Percentiles rank a stretch among this genome's conserved stretches.
Conservation (phyloP, 768 basidiomycete genomes). For the Candolleomyces eurysporus region DNA sequence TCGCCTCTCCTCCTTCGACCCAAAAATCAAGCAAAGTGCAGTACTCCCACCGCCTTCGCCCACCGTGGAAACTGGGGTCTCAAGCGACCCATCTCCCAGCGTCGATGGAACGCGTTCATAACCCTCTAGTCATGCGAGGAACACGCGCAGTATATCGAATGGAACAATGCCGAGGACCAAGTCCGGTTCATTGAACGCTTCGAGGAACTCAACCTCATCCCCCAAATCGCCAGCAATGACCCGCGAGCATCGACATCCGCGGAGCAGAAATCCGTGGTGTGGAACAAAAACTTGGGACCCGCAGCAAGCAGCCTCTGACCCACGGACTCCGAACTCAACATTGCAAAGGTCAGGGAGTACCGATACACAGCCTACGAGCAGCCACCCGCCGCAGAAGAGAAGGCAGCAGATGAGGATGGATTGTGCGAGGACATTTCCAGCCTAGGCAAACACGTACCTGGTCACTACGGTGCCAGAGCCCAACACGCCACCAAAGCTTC, state of each 20-base stretch:
- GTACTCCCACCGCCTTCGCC: constrained; percentile 64
- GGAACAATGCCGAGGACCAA: constrained; percentile 65
- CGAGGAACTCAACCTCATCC: constrained; percentile 58
- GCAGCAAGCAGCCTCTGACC: constrained; percentile 24
- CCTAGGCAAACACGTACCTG: constrained; percentile 17
- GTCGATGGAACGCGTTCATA: constrained; percentile 62
- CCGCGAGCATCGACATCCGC: constrained; percentile 2
- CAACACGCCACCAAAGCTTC: neutral
- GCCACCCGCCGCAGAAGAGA: constrained; percentile 2
- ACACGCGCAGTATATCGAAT: constrained; percentile 73
- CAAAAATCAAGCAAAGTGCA: constrained; percentile 75
- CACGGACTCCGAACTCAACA: constrained; percentile 47
- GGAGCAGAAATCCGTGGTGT: too few species aligned
- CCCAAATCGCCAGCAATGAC: constrained; percentile 17
- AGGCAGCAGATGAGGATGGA: too few species aligned
- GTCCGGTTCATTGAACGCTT: constrained; percentile 66
- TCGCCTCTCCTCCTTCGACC: constrained; percentile 79
- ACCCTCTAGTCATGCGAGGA: constrained; percentile 69
- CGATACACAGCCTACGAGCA: neutral
- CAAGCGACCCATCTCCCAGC: constrained; percentile 71
- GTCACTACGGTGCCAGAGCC: constrained; percentile 19
- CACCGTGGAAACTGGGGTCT: constrained; percentile 83
- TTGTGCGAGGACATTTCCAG: neutral
- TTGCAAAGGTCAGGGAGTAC: constrained; percentile 11
- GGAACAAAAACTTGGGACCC: constrained; percentile 28